Evolutionary conservation across 1,284 basidiomycete genomes (phyloP).

Genomic region (Dichomitus squalens): DNA sequence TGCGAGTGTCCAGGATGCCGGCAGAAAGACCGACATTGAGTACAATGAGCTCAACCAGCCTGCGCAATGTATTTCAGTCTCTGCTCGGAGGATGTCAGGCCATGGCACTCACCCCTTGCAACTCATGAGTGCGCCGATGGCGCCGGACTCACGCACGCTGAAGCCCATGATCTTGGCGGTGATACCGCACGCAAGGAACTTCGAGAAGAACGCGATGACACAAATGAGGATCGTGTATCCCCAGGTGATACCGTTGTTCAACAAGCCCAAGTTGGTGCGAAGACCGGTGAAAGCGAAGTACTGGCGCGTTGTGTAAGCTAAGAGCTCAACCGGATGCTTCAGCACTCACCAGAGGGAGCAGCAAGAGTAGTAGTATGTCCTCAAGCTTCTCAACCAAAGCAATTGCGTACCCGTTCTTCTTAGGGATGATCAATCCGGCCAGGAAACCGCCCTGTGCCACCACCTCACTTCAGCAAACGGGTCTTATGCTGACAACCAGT

Average conservation of each 20-base stretch:
- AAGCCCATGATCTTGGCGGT: constrained; percentile 72
- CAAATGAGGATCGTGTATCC: constrained; percentile 85
- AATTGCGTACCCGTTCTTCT: constrained; percentile 85
- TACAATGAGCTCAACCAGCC: constrained; percentile 88
- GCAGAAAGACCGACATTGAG: constrained; percentile 89
- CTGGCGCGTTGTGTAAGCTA: constrained; percentile 37
- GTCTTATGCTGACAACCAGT: not conserved
- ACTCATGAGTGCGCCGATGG: constrained; percentile 90
- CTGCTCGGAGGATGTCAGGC: not conserved
- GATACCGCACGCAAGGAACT: constrained; percentile 71
- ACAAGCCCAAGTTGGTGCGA: constrained; percentile 79
- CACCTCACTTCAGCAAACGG: not conserved
- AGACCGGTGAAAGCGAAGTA: constrained; percentile 87
- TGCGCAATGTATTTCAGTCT: constrained; percentile 28
- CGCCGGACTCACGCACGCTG: constrained; percentile 77
- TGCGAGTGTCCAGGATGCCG: constrained; percentile 71
- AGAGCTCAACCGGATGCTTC: not conserved
- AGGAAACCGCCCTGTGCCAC: constrained; percentile 71
- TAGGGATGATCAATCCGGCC: constrained; percentile 87
- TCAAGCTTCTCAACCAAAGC: constrained; percentile 78
- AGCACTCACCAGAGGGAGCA: constrained; percentile 78
- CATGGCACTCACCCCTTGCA: constrained; percentile 78
- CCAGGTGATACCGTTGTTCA: constrained; percentile 80
- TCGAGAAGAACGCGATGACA: constrained; percentile 79
- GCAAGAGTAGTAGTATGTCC: constrained; percentile 73